Evolutionary conservation across 768 basidiomycete species (phyloP), one percentile per base, ranked within the genome.

Genomic region (Suillus variegatus): DNA sequence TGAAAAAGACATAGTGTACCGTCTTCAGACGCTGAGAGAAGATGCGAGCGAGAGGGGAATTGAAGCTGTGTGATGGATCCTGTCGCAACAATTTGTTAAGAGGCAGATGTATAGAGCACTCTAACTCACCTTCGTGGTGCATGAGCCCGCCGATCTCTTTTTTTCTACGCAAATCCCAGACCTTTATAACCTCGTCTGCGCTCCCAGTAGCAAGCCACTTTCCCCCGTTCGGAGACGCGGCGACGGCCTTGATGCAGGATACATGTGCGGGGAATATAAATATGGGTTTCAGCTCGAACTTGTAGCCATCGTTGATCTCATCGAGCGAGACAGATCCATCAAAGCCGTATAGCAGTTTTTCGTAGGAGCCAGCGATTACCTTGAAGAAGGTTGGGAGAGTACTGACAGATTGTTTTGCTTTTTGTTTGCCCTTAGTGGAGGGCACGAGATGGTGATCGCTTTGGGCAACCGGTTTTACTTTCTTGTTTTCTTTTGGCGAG

Each of bases 191-290:
- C 76, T 99, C 97, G 74, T 99, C 97, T n/a, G 92, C 86, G 68
- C 94, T 94, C 8, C 95, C 97, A 0, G 92, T 95, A 9, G 95
- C 97, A 18, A 99, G 83, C 95, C 95, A 98, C 79, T 97, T 98
- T 1, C 95, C 95, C 40, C 95, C 95, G 4, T 86, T 78, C 4
- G 95, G 95, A 0, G 92, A 92, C 0, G 93, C 92, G 3, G 95
- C 91, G 38, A 96, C 91, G 13, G 94, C 87, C 73, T 96, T 95
- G 66, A 99, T 90, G 71, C 88, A 95, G 2, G 93, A 94, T 52
- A 97, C 88, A 74, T 99, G 97, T 0, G 97, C 97, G 36, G 97
- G 96, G 79, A 99, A 99, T 67, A 95, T 93, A 78, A 99, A 99
- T 52, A 93, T 84, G 0, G 97, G 95, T 63, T 88, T 86, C 36